Percentiles rank a stretch among this genome's conserved stretches.
These are phyloP conservation scores for Pyrus hybrid DNA, from an alignment of 331 rosid genomes.

Conservation along the genomic window DNA sequence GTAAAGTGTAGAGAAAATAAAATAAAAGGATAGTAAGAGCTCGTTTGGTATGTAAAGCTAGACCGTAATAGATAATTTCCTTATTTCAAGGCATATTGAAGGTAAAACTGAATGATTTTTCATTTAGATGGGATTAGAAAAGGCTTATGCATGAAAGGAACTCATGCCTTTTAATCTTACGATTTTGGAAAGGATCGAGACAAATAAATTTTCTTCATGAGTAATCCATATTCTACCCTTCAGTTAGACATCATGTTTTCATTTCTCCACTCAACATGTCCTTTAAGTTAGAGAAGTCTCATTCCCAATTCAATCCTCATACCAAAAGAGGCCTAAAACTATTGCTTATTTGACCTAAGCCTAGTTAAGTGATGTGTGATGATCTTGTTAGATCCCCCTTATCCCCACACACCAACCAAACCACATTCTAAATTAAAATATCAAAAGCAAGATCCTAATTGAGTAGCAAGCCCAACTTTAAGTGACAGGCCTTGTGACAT, in stretches of 20 bases:
- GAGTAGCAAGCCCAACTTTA: background rate
- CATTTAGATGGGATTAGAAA: background rate
- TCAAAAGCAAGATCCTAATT: background rate
- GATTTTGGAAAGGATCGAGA: too few species aligned
- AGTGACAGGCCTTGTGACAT: background rate
- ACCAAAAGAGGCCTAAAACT: background rate
- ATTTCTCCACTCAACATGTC: background rate
- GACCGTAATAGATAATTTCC: background rate
- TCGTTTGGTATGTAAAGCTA: background rate
- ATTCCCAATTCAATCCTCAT: background rate
- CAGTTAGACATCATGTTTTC: background rate
- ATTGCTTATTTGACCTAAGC: background rate
- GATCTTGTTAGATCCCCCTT: background rate
- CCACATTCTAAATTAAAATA: background rate
- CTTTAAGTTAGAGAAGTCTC: background rate
- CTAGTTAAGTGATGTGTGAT: background rate
- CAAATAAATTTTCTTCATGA: background rate
- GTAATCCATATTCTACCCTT: background rate
- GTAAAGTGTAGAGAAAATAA: background rate
- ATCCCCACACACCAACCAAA: background rate
- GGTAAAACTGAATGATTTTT: background rate
- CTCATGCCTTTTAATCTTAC: background rate
- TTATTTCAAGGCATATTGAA: too few species aligned
- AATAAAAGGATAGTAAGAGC: background rate
- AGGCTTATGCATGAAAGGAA: background rate